Evolutionary conservation across 2,329 filamentous ascomycete genomes (phyloP).

Genomic region (Dactylella cylindrospora): DNA sequence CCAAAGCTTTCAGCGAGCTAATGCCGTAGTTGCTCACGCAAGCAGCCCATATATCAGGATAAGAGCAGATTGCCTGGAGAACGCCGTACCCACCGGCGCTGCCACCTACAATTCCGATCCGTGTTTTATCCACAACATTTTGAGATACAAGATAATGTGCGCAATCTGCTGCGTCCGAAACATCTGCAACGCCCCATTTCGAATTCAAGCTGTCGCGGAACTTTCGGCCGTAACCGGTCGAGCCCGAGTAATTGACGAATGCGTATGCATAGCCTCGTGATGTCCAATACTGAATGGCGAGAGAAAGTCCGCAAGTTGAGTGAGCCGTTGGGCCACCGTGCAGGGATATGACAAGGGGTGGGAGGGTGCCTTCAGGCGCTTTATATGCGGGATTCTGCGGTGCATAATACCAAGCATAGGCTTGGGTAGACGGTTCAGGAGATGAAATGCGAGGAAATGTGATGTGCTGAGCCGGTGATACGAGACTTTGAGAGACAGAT

Average conservation of each 20-base stretch:
- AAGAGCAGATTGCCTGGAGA: conserved; percentile 56
- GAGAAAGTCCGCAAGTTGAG: conserved; percentile 54
- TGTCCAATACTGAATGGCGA: conserved; percentile 59
- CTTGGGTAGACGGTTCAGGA: conserved; percentile 20
- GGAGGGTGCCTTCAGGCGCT: conserved; percentile 52
- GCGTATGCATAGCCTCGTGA: conserved; percentile 60
- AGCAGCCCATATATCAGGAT: conserved; percentile 56
- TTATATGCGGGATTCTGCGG: conserved; percentile 56
- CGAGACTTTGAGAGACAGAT: conserved; percentile 8
- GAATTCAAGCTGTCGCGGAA: conserved; percentile 58
- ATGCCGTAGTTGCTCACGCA: conserved; percentile 59
- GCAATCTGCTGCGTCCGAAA: conserved; percentile 57
- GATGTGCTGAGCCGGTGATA: conserved; percentile 34
- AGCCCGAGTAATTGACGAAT: conserved; percentile 59
- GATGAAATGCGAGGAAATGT: conserved; percentile 32
- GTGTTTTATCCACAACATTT: conserved; percentile 52
- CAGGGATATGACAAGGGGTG: conserved; percentile 57
- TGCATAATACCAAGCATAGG: conserved; percentile 35
- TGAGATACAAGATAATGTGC: conserved; percentile 54
- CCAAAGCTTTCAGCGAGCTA: conserved; percentile 57
- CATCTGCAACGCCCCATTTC: conserved; percentile 59
- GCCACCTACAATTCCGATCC: conserved; percentile 57
- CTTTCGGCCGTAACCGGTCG: conserved; percentile 57
- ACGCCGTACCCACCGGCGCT: conserved; percentile 61
- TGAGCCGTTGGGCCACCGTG: conserved; percentile 60